Base-by-base conservation (phyloP, 768 basidiomycete species). In the Boletellus ananas region DNA sequence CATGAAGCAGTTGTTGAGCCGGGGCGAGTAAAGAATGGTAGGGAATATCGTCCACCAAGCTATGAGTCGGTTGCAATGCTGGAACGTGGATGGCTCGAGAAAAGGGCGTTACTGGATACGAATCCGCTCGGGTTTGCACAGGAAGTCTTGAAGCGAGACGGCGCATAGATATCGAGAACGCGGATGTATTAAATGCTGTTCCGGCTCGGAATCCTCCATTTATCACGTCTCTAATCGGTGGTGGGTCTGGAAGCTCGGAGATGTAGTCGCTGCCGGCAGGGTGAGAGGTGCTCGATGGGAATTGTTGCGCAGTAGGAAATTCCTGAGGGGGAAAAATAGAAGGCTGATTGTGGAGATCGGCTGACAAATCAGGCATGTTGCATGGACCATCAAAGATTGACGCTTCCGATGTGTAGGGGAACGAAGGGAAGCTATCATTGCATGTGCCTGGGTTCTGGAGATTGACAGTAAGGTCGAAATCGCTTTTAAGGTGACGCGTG, bases 61-160 rank as follows among this genome's bases (percentile, higher is more conserved):
- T 38, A 17, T 52, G 47, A 27, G 56, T 45, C 39, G 58, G 45
- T 36, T 57, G 60, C 27, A 50, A 58, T 53, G 25, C 58, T 38
- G 47, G 50, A 43, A 55, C 50, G 33, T 49, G 51, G 37, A 37
- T 18, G n/a, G 44, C 44, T 23, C 49, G 49, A 48, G 52, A 37
- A 51, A 56, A 25, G 25, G 54, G 39, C 16, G 34, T 35, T 23
- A 47, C 35, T 34, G 58, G 52, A 47, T 58, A 60, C 13, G 55
- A 50, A 14, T 60, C 60, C 38, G 55, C 36, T 43, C 58, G 54
- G 34, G 47, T 47, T 10, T 64, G 51, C 17, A 46, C 34, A 39
- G 72, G 61, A 37, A 60, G 57, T 20, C 67, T 70, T 16, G 67
- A 63, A 41, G 66, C 52, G 33, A 67, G 55, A 17, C 63, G 69